These are phyloP conservation scores for Aspergillus affinis DNA, from an alignment of 495 filamentous ascomycete genomes.

Conservation along the genomic window DNA sequence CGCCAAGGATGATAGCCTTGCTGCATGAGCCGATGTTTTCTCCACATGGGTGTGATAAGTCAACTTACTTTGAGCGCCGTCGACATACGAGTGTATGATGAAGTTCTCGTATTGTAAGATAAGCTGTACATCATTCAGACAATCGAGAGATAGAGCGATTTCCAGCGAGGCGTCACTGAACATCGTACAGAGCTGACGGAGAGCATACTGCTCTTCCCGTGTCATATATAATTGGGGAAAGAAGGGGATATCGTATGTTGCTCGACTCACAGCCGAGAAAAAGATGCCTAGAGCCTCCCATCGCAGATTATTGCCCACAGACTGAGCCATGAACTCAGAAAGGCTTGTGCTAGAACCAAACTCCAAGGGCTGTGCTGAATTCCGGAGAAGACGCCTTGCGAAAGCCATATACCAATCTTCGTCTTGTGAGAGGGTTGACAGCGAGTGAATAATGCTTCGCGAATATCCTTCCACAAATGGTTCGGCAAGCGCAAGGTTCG, in stretches of 20 bases:
- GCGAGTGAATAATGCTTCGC: conserved; percentile 28
- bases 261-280: conserved; percentile 37
- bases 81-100: conserved; percentile 44
- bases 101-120: conserved; percentile 48
- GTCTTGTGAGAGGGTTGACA: conserved; percentile 20
- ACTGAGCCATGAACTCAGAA: conserved; percentile 31
- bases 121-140: conserved; percentile 45
- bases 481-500: conserved; percentile 36
- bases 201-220: conserved; percentile 26
- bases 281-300: conserved; percentile 47
- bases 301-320: conserved; percentile 33
- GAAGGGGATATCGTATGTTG: conserved; percentile 34
- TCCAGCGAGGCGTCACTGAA: conserved; percentile 36
- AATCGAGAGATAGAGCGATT: conserved; percentile 41
- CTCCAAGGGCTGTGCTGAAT: conserved; percentile 32
- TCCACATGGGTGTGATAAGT: background rate
- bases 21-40: background rate
- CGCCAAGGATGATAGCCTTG: conserved; percentile 46
- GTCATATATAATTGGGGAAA: conserved; percentile 34
- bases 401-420: conserved; percentile 32
- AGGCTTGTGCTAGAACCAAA: conserved; percentile 25
- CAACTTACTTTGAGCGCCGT: conserved; percentile 44
- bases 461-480: conserved; percentile 31
- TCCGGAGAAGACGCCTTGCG: conserved; percentile 33
- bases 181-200: conserved; percentile 30